Conservation (phyloP, 2,329 filamentous ascomycete genomes). For the Lomentospora prolificans region DNA sequence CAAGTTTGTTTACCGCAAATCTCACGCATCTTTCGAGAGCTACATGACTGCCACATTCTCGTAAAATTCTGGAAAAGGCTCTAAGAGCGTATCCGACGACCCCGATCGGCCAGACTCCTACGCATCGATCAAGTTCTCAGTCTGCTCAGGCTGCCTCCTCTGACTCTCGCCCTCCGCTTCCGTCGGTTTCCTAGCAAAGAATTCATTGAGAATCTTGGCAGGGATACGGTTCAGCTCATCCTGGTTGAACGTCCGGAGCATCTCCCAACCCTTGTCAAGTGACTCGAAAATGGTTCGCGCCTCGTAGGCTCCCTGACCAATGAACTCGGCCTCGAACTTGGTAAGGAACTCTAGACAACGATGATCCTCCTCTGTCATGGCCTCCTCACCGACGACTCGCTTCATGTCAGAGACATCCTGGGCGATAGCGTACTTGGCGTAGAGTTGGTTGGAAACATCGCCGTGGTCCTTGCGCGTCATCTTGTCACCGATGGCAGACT, state of each 20-base stretch:
- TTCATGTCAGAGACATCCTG: conserved; percentile 99
- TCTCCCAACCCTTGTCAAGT: conserved; percentile 89
- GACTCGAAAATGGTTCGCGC: conserved; percentile 86
- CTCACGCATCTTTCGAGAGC: too few species aligned
- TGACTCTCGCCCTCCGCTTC: conserved; percentile 53
- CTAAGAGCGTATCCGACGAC: not conserved
- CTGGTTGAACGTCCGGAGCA: conserved; percentile 96
- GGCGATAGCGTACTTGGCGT: conserved; percentile 98
- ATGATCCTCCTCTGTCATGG: conserved; percentile 91
- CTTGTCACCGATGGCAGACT: conserved; percentile 96
- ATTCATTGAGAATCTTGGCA: conserved; percentile 72
- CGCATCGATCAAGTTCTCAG: conserved; percentile 52
- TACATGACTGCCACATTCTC: not conserved
- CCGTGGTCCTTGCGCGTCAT: conserved; percentile 95
- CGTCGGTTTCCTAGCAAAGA: conserved; percentile 60
- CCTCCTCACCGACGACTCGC: conserved; percentile 97
- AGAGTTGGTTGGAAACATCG: conserved; percentile 98
- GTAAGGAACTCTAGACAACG: conserved; percentile 95
- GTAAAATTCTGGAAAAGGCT: not conserved
- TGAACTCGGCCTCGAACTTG: conserved; percentile 95
- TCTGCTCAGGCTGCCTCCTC: conserved; percentile 28
- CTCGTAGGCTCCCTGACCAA: conserved; percentile 86
- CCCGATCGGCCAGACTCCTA: conserved; percentile 20
- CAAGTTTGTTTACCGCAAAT: too few species aligned
- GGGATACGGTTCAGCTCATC: conserved; percentile 94